Conservation (phyloP, 352 stramenopile genomes). For the Albugo laibachii region DNA sequence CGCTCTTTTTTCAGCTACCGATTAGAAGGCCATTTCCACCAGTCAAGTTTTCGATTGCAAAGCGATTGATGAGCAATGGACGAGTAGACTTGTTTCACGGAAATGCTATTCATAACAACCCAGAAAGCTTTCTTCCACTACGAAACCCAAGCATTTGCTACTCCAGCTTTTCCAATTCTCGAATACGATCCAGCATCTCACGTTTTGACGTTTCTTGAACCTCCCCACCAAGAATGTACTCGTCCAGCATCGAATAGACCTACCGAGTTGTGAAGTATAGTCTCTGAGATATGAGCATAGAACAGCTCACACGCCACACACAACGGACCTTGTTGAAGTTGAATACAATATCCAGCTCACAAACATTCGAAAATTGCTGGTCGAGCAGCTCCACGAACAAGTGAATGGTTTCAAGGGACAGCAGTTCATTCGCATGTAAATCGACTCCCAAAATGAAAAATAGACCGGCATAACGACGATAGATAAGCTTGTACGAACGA, state of each 20-base stretch:
- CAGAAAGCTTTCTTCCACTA: too few species aligned
- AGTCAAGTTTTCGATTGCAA: too few species aligned
- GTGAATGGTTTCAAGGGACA: constrained; percentile 96
- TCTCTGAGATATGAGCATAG: background rate
- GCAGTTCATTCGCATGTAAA: constrained; percentile 93
- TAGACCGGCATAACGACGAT: constrained; percentile 93
- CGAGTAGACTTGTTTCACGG: too few species aligned
- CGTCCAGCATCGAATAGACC: constrained; percentile 88
- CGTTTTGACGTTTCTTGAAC: constrained; percentile 84
- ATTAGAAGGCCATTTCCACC: too few species aligned
- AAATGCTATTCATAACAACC: too few species aligned
- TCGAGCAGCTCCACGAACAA: constrained; percentile 96
- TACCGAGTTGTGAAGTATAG: constrained; percentile 6
- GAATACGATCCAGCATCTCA: constrained; percentile 85
- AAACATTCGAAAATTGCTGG: constrained; percentile 97
- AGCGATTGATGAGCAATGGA: too few species aligned
- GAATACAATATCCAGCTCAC: constrained; percentile 93
- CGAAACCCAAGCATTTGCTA: constrained; percentile 8
- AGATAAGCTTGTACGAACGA: constrained; percentile 98
- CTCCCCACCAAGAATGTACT: constrained; percentile 89
- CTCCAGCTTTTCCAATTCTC: constrained; percentile 84
- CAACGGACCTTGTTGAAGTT: constrained; percentile 84
- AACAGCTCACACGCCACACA: too few species aligned
- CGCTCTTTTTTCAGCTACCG: too few species aligned
- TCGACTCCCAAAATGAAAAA: constrained; percentile 97